These are phyloP conservation scores for Peniophora sp. DNA, from an alignment of 1,284 basidiomycete species.

Conservation along the genomic window DNA sequence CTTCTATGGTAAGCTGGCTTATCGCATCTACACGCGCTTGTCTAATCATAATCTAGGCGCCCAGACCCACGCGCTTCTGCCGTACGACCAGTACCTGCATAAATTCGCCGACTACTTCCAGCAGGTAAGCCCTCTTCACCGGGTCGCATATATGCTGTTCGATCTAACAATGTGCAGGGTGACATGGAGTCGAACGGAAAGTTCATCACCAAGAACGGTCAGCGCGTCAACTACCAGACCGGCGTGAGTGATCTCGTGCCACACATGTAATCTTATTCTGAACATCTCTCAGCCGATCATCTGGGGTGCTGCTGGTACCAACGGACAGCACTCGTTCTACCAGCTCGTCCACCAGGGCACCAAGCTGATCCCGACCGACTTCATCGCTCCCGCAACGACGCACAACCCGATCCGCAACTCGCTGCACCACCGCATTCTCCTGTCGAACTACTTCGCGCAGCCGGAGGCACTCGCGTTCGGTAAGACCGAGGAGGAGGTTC, in stretches of 20 bases:
- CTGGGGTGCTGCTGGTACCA: constrained; percentile 97
- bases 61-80: constrained; percentile 91
- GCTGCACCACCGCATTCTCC: constrained; percentile 94
- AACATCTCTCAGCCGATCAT: constrained; percentile 74
- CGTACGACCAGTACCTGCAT: constrained; percentile 98
- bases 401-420: constrained; percentile 85
- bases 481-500: constrained; percentile 88
- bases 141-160: not conserved
- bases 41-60: constrained; percentile 38
- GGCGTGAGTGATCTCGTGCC: constrained; percentile 52
- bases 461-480: constrained; percentile 97
- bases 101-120: constrained; percentile 99
- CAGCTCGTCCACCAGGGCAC: constrained; percentile 96
- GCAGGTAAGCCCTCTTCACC: constrained; percentile 43
- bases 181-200: constrained; percentile 99
- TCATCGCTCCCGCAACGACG: constrained; percentile 90
- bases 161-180: constrained; percentile 34
- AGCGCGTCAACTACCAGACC: constrained; percentile 93
- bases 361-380: constrained; percentile 90
- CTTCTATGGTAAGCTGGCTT: constrained; percentile 66
- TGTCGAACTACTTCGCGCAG: constrained; percentile 98
- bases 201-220: constrained; percentile 88
- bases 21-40: not conserved
- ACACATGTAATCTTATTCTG: not conserved
- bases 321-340: constrained; percentile 99